Evolutionary conservation across 2,329 filamentous ascomycete species (phyloP).

Genomic region (Sporothrix phasma): DNA sequence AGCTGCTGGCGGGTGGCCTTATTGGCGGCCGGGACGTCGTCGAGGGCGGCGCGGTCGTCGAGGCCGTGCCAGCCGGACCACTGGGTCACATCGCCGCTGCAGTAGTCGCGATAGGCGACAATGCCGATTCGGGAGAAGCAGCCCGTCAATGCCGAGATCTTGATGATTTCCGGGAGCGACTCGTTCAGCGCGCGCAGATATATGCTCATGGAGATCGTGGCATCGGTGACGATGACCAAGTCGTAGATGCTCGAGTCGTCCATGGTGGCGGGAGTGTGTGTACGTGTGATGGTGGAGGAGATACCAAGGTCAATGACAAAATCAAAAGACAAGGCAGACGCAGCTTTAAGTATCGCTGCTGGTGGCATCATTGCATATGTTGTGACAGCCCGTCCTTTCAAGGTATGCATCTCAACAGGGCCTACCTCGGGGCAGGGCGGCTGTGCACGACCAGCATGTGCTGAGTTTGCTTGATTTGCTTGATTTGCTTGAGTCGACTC

Average conservation of each 20-base stretch:
- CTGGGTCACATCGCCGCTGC: constrained; percentile 27
- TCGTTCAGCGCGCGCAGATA: constrained; percentile 35
- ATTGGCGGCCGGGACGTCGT: not conserved
- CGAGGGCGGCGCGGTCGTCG: not conserved
- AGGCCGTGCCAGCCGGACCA: constrained; percentile 40
- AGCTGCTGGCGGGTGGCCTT: constrained; percentile 27
- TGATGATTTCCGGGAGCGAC: constrained; percentile 41
- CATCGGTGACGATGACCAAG: constrained; percentile 38
- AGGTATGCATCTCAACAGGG: not conserved
- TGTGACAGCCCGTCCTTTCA: not conserved
- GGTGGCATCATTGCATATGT: no score
- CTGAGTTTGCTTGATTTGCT: not conserved
- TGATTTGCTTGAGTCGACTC: not conserved
- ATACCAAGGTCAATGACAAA: not conserved
- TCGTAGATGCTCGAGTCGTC: constrained; percentile 27
- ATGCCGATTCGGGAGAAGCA: constrained; percentile 42
- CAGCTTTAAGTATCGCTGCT: not conserved
- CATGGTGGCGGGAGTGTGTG: not conserved
- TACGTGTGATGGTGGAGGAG: not conserved
- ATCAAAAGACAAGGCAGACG: not conserved
- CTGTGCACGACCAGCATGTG: not conserved
- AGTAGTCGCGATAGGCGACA: constrained; percentile 42
- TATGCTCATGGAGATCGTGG: constrained; percentile 35
- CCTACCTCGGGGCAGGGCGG: not conserved
- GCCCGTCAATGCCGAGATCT: constrained; percentile 37